Evolutionary conservation across 2,329 filamentous ascomycete species (phyloP).

Genomic region (Kalmusia sp.): DNA sequence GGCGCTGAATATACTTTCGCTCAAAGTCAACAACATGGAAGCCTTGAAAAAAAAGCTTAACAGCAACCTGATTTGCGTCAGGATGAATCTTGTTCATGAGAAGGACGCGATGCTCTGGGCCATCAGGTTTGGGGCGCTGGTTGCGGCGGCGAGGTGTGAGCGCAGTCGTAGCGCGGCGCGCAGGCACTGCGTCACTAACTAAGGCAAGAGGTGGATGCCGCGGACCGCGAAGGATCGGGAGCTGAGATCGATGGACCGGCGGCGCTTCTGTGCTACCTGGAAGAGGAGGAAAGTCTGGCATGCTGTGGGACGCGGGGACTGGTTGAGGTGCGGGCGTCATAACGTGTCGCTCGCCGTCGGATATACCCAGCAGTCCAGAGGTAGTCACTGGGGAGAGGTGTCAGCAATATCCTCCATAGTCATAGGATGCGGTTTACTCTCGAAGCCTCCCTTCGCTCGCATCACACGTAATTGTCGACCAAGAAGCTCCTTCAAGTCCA

Average conservation of each 20-base stretch:
- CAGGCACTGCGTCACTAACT: no score
- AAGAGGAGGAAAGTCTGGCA: background rate
- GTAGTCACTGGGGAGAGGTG: background rate
- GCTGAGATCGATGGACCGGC: no score
- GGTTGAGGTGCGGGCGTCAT: no score
- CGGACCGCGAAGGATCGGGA: background rate
- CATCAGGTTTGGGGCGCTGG: background rate
- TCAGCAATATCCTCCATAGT: no score
- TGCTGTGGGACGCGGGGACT: no score
- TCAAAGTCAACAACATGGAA: slow-evolving; percentile 10
- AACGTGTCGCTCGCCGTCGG: background rate
- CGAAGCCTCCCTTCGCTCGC: slow-evolving; percentile 5
- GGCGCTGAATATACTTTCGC: background rate
- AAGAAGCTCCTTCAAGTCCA: background rate
- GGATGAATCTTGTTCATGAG: slow-evolving; percentile 10
- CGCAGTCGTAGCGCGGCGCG: background rate
- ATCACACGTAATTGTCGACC: slow-evolving; percentile 5
- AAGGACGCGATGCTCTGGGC: slow-evolving; percentile 3
- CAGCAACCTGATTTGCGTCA: background rate
- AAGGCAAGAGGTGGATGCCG: no score
- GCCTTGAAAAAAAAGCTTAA: slow-evolving; percentile 8
- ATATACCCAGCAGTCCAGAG: background rate
- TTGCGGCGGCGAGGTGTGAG: background rate
- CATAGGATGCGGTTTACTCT: no score
- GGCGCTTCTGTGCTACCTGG: no score